Conservation (phyloP, 192 early-diverging fungal genomes). For the Helicostylum pulchrum region DNA sequence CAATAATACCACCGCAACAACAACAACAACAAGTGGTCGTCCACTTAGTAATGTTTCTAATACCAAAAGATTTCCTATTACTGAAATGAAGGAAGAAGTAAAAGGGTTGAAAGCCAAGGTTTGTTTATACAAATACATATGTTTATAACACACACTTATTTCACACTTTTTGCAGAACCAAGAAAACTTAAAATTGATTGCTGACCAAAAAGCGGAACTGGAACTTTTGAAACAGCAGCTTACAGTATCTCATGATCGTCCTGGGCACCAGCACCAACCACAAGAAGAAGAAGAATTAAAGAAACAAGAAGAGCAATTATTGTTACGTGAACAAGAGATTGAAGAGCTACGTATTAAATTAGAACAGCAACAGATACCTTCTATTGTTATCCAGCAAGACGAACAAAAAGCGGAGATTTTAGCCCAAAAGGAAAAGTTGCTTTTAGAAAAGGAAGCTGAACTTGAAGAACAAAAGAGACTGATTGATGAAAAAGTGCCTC, state of each 20-base stretch:
- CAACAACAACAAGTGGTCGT: neutral
- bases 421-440: slow-evolving; percentile 12
- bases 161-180: slow-evolving; percentile 33
- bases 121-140: no score
- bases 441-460: slow-evolving; percentile 16
- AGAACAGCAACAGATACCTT: neutral
- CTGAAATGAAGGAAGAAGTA: slow-evolving; percentile 35
- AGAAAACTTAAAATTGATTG: slow-evolving; percentile 29
- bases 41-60: neutral
- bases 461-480: slow-evolving; percentile 1
- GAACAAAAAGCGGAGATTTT: neutral
- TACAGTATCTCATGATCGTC: neutral
- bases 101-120: slow-evolving; percentile 35
- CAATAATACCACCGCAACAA: neutral
- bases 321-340: slow-evolving; percentile 11
- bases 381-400: neutral
- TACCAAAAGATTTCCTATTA: slow-evolving; percentile 22
- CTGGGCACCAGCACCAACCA: neutral
- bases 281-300: slow-evolving; percentile 12
- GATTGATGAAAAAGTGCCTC: slow-evolving; percentile 21
- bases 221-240: slow-evolving; percentile 27
- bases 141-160: no score
- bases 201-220: slow-evolving; percentile 34
- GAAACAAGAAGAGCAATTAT: slow-evolving; percentile 20
- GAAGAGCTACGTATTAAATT: slow-evolving; percentile 13